A percentile compares a stretch with the other conserved stretches of the same genome.
These are phyloP conservation scores for Erythrobasidium hasegawianum DNA, from an alignment of 1,284 basidiomycete species.

Conservation along the genomic window DNA sequence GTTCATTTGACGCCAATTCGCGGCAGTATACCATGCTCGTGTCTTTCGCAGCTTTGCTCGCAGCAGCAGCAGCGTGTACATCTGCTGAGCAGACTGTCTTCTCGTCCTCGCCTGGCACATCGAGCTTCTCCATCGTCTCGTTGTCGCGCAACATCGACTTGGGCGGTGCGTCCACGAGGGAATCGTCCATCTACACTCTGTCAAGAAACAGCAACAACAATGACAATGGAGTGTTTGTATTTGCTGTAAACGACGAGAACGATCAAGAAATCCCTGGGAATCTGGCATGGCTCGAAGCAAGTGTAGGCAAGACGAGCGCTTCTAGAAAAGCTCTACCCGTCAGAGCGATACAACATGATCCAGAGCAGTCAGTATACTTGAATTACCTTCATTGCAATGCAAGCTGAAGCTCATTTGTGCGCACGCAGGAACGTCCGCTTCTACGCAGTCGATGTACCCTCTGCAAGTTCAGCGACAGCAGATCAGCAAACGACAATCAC, in stretches of 20 bases:
- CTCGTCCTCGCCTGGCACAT: no score
- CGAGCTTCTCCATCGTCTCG: constrained; percentile 3
- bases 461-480: constrained; percentile 6
- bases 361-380: not conserved
- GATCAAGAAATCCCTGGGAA: constrained; percentile 75
- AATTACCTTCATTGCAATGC: not conserved
- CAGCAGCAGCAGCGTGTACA: no score
- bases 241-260: constrained; percentile 59
- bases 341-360: constrained; percentile 6
- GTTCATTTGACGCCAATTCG: no score
- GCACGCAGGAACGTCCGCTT: constrained; percentile 2
- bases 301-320: constrained; percentile 54
- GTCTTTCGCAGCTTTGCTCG: no score
- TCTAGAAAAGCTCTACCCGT: constrained; percentile 56
- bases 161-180: constrained; percentile 74
- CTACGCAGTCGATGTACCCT: constrained; percentile 27
- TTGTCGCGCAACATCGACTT: constrained; percentile 80
- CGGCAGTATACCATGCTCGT: no score
- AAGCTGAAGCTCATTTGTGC: not conserved
- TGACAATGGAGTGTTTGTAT: constrained; percentile 61
- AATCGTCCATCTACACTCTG: constrained; percentile 80
- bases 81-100: no score
- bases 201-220: constrained; percentile 56
- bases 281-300: constrained; percentile 57
- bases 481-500: constrained; percentile 30